phyloP scores from a whole-genome alignment of 768 basidiomycete genomes.

The Mycena olivaceomarginata region DNA sequence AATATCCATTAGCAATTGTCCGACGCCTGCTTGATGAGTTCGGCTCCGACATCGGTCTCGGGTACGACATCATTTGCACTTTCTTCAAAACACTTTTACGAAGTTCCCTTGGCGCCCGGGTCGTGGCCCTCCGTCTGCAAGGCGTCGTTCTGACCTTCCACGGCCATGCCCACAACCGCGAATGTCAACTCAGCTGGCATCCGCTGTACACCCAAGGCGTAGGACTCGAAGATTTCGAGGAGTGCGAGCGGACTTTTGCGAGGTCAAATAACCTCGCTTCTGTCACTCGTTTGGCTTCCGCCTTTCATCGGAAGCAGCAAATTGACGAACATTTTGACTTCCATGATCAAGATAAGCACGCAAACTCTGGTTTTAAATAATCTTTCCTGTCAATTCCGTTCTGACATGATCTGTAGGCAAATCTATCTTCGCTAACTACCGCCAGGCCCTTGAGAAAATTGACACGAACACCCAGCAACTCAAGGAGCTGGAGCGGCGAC shows the following conservation, averaged over 20 bases:
- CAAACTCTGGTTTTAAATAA: conserved; percentile 27
- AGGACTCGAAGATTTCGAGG: conserved; percentile 53
- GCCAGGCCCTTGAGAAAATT: conserved; percentile 1
- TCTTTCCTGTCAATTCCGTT: too few species aligned
- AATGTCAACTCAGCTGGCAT: conserved; percentile 49
- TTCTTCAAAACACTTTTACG: conserved; percentile 48
- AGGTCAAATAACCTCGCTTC: conserved; percentile 52
- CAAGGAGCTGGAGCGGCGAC: background rate
- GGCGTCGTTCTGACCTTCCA: conserved; percentile 49
- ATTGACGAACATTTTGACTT: conserved; percentile 48
- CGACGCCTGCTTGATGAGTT: conserved; percentile 41
- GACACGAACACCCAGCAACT: background rate
- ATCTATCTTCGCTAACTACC: background rate
- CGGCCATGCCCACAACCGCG: conserved; percentile 52
- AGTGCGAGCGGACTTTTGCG: conserved; percentile 50
- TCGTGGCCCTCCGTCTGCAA: conserved; percentile 18
- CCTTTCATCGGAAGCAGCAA: conserved; percentile 49
- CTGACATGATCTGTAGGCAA: too few species aligned
- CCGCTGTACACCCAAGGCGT: conserved; percentile 50
- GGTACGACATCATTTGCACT: conserved; percentile 53
- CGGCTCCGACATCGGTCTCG: conserved; percentile 33
- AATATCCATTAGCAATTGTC: conserved; percentile 51
- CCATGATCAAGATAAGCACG: conserved; percentile 47
- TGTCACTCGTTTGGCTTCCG: conserved; percentile 39
- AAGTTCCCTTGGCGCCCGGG: conserved; percentile 44